Conservation (phyloP, 768 basidiomycete species). For the Nevesoporus exiguus region DNA sequence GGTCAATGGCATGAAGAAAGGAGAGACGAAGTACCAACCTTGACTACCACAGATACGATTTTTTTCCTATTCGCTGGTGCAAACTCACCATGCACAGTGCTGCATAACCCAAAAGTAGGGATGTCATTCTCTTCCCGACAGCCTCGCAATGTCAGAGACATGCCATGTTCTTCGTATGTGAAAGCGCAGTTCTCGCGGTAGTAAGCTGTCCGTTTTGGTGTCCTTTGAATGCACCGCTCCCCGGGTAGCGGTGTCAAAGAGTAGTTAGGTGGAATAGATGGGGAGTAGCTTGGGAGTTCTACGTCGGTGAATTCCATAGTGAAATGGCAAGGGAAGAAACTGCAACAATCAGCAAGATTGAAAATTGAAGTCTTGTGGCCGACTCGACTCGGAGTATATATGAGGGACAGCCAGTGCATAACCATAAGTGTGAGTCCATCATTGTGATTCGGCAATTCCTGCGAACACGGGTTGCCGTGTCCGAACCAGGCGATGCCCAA, state of each 20-base stretch:
- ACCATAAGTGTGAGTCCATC: neutral
- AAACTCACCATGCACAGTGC: slow-evolving; percentile 30
- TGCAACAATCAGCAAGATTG: neutral
- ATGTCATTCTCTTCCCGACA: slow-evolving; percentile 31
- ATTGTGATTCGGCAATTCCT: slow-evolving; percentile 1
- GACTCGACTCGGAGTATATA: slow-evolving; percentile 21
- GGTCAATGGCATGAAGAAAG: neutral
- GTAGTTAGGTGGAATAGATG: slow-evolving; percentile 55
- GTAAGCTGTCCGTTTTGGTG: slow-evolving; percentile 26
- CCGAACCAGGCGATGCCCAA: slow-evolving; percentile 12
- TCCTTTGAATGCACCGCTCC: slow-evolving; percentile 52
- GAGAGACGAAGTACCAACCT: slow-evolving; percentile 17
- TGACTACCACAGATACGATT: slow-evolving; percentile 25
- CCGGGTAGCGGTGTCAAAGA: slow-evolving; percentile 50
- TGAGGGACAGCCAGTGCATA: slow-evolving; percentile 11
- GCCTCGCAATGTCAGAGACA: slow-evolving; percentile 29
- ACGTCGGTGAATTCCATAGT: slow-evolving; percentile 15
- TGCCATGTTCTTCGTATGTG: slow-evolving; percentile 29
- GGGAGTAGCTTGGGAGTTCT: slow-evolving; percentile 50
- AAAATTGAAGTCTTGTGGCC: neutral
- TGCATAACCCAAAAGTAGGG: slow-evolving; percentile 30
- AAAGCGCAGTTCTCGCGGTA: slow-evolving; percentile 24
- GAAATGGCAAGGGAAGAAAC: slow-evolving; percentile 1
- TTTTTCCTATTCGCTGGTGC: slow-evolving; percentile 23
- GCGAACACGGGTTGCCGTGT: slow-evolving; percentile 11